A percentile compares a stretch with the other conserved stretches of the same genome.
Conservation (phyloP, 2,329 filamentous ascomycete species). For the Stagonosporopsis vannaccii region DNA sequence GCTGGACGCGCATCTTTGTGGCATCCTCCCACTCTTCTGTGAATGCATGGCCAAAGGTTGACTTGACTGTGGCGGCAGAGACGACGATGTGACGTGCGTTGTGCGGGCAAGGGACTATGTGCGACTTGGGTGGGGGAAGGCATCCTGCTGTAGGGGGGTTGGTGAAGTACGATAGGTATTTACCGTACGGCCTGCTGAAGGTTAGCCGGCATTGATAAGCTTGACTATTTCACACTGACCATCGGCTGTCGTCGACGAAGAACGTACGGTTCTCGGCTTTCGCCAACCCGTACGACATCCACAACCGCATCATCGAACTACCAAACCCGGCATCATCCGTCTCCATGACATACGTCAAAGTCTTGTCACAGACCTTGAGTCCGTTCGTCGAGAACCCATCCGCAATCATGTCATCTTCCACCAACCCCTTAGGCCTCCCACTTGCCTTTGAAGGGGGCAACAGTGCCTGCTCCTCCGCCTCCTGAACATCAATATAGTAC, state of each 20-base stretch:
- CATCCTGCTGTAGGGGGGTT: slow-evolving; percentile 71
- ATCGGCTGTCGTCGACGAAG: slow-evolving; percentile 84
- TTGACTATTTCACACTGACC: slow-evolving; percentile 52
- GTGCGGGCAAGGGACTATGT: slow-evolving; percentile 81
- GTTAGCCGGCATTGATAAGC: slow-evolving; percentile 22
- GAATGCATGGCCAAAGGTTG: slow-evolving; percentile 69
- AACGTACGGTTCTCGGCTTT: slow-evolving; percentile 76
- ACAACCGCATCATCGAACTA: slow-evolving; percentile 77
- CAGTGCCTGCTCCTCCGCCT: slow-evolving; percentile 71
- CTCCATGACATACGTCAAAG: slow-evolving; percentile 81
- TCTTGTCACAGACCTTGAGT: slow-evolving; percentile 69
- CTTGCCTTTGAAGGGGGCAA: slow-evolving; percentile 58
- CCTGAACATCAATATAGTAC: slow-evolving; percentile 76
- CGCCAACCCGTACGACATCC: slow-evolving; percentile 84
- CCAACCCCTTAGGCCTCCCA: slow-evolving; percentile 47
- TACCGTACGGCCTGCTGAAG: slow-evolving; percentile 70
- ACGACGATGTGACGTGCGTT: slow-evolving; percentile 77
- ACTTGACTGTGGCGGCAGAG: slow-evolving; percentile 70
- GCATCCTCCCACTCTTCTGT: slow-evolving; percentile 60
- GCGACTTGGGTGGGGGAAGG: slow-evolving; percentile 73
- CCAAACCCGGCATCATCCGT: slow-evolving; percentile 78
- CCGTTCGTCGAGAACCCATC: slow-evolving; percentile 38
- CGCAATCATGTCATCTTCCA: slow-evolving; percentile 48
- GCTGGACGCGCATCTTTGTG: slow-evolving; percentile 58
- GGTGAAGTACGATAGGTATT: slow-evolving; percentile 75